Percentiles rank a stretch among this genome's conserved stretches.
Conservation (phyloP, 139 green algal species). For the Asterochloris sp. region DNA sequence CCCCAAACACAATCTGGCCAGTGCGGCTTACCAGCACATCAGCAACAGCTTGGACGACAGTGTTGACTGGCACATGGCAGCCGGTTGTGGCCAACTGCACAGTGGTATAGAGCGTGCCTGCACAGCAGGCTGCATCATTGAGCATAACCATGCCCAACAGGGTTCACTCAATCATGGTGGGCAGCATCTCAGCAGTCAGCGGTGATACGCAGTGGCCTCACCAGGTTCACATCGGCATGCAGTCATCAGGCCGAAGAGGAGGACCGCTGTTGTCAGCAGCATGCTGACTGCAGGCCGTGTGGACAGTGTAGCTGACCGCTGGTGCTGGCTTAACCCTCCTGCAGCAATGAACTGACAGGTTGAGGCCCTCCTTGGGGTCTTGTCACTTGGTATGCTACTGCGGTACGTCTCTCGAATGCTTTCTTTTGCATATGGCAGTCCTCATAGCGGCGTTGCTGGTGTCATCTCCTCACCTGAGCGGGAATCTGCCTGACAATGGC, state of each 20-base stretch:
- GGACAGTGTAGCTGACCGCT: not conserved
- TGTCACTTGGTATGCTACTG: too few species aligned
- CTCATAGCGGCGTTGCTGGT: too few species aligned
- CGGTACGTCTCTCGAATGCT: too few species aligned
- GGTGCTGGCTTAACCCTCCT: too few species aligned
- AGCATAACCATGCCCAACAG: too few species aligned
- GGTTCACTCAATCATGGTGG: too few species aligned
- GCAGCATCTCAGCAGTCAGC: not conserved
- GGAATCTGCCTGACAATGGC: too few species aligned
- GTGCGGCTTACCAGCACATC: not conserved
- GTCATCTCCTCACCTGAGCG: too few species aligned
- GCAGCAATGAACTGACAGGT: too few species aligned
- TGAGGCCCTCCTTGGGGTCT: too few species aligned
- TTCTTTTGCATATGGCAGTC: too few species aligned
- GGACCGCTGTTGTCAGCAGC: not conserved
- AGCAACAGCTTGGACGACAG: conserved; percentile 6
- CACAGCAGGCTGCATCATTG: not conserved
- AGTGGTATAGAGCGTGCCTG: not conserved
- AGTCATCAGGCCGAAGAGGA: not conserved
- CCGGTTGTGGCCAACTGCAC: conserved; percentile 2
- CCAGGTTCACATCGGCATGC: not conserved
- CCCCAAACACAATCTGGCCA: too few species aligned
- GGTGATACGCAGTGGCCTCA: not conserved
- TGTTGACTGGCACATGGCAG: conserved; percentile 6
- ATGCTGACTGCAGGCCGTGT: not conserved